These are phyloP conservation scores for Stereocaulon alpinum DNA, from an alignment of 495 filamentous ascomycete species.

Conservation along the genomic window DNA sequence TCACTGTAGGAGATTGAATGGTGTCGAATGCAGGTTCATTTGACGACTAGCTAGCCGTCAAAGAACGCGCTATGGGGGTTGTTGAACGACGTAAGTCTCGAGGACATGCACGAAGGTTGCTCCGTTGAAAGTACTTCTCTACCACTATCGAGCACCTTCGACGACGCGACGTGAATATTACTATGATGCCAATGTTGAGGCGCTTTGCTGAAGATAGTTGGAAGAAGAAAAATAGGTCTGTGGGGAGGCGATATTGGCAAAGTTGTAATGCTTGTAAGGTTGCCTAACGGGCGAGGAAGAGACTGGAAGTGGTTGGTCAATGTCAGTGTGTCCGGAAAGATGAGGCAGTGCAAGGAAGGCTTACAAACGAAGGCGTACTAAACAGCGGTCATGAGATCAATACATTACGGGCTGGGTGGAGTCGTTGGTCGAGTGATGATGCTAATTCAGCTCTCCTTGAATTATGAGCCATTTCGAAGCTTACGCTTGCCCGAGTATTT, in stretches of 20 bases:
- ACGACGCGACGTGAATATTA: background rate
- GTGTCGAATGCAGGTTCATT: slow-evolving; percentile 52
- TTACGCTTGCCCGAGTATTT: slow-evolving; percentile 1
- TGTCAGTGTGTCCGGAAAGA: background rate
- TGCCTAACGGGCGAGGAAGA: slow-evolving; percentile 15
- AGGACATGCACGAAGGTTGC: slow-evolving; percentile 7
- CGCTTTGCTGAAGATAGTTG: background rate
- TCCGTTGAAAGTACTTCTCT: background rate
- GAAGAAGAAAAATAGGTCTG: background rate
- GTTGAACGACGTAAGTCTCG: background rate
- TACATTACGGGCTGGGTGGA: background rate
- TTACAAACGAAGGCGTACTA: background rate
- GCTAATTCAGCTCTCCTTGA: background rate
- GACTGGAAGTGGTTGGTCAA: slow-evolving; percentile 17
- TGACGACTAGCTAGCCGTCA: slow-evolving; percentile 53
- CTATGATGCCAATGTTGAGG: background rate
- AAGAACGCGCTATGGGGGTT: slow-evolving; percentile 35
- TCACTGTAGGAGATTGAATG: background rate
- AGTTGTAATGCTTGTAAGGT: background rate
- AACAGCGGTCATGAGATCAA: slow-evolving; percentile 9
- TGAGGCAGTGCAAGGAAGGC: background rate
- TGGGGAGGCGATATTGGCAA: background rate
- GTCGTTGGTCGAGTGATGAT: slow-evolving; percentile 3
- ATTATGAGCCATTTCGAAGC: background rate
- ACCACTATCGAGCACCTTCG: background rate